These are phyloP conservation scores for Breynia disticha DNA, from an alignment of 441 rosid species.

Conservation along the genomic window DNA sequence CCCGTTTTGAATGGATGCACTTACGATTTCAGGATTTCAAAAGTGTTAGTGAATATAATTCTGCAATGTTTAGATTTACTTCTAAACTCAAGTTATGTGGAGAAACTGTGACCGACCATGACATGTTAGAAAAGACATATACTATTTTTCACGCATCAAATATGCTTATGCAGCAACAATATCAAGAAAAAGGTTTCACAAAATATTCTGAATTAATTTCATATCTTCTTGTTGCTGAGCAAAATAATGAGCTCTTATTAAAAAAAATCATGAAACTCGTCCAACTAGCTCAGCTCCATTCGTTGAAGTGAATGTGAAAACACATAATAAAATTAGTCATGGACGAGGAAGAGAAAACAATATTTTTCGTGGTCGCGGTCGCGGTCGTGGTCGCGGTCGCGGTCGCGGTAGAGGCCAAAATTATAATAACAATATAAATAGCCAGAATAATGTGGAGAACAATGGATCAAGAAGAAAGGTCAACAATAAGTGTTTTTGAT, in stretches of 20 bases:
- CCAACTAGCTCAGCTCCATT: neutral
- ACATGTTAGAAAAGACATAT: neutral
- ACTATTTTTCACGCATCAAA: neutral
- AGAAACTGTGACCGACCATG: neutral
- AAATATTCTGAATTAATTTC: neutral
- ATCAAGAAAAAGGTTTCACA: neutral
- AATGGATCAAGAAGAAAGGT: neutral
- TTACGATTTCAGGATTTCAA: constrained; percentile 1
- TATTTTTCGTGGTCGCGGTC: neutral
- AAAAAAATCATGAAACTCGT: neutral
- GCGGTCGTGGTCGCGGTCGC: neutral
- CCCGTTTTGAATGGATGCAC: constrained; percentile 1
- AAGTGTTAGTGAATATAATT: constrained; percentile 8
- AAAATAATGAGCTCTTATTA: constrained; percentile 1
- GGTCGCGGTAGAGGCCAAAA: neutral
- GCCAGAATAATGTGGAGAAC: too few species aligned
- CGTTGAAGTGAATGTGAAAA: neutral
- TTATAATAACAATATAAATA: too few species aligned
- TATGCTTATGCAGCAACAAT: neutral
- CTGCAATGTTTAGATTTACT: neutral
- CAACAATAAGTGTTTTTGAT: neutral
- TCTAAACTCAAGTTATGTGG: constrained; percentile 3
- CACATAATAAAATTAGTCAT: too few species aligned
- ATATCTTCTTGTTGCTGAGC: constrained; percentile 1
- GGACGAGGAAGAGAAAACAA: too few species aligned